These are phyloP conservation scores for Castanea mollissima DNA, from an alignment of 306 rosid genomes.

Conservation along the genomic window DNA sequence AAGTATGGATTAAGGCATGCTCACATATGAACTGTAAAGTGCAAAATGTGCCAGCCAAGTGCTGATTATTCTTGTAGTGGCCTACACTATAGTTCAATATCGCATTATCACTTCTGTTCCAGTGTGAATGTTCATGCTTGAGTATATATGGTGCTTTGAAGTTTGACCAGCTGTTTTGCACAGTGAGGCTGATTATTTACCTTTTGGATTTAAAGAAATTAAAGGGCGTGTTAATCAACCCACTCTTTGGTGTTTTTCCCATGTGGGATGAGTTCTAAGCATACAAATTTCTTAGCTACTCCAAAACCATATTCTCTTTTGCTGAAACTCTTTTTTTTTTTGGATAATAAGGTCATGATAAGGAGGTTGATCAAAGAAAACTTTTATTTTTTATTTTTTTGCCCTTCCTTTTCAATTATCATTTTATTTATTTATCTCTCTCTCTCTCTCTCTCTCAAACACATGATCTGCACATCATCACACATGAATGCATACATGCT, in stretches of 20 bases:
- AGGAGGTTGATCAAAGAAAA: background rate
- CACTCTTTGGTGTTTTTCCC: background rate
- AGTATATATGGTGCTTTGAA: background rate
- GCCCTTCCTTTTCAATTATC: background rate
- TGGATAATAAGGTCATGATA: background rate
- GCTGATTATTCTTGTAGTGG: background rate
- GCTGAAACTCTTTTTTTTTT: background rate
- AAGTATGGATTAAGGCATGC: background rate
- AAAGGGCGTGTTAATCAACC: background rate
- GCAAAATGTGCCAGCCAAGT: background rate
- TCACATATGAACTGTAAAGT: background rate
- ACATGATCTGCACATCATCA: background rate
- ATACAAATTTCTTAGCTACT: background rate
- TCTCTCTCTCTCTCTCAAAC: background rate
- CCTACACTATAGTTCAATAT: background rate
- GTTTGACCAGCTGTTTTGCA: background rate
- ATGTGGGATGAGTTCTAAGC: background rate
- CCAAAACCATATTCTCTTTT: background rate
- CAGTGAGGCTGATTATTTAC: background rate
- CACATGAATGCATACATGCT: background rate
- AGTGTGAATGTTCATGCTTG: background rate
- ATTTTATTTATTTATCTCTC: background rate
- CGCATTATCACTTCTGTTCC: background rate
- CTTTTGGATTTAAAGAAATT: background rate
- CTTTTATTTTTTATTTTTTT: background rate